A percentile compares a stretch with the other conserved stretches of the same genome.
phyloP scores from a whole-genome alignment of 768 basidiomycete genomes.

The Panaeolus papilionaceus region DNA sequence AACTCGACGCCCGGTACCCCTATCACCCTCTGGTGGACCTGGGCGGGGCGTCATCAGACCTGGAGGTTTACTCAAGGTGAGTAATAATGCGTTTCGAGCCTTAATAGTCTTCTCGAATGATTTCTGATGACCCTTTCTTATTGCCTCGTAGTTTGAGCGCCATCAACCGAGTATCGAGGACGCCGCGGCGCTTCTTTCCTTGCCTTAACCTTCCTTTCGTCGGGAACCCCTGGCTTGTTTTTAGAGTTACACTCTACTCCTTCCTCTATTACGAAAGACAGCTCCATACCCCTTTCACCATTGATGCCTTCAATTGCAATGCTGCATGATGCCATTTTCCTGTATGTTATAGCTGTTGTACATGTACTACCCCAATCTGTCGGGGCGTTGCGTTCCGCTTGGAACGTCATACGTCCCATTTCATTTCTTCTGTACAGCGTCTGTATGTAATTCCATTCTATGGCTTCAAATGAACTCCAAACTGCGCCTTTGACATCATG shows the following conservation, averaged over 20 bases:
- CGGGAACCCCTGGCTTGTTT: neutral
- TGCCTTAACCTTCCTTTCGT: neutral
- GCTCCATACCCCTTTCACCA: neutral
- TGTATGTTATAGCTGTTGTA: neutral
- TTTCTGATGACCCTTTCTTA: neutral
- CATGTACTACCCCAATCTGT: neutral
- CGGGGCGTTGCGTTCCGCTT: neutral
- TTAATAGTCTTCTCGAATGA: neutral
- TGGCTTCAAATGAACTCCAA: neutral
- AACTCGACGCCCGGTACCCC: constrained; percentile 49
- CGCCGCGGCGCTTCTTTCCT: neutral
- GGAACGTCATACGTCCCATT: neutral
- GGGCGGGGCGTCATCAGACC: constrained; percentile 58
- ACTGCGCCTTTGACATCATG: neutral
- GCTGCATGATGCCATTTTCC: neutral
- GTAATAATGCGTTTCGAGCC: constrained; percentile 13
- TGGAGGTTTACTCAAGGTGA: constrained; percentile 50
- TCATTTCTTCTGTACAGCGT: neutral
- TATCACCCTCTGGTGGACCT: constrained; percentile 54
- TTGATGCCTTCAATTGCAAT: neutral
- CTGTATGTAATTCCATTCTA: constrained; percentile 1
- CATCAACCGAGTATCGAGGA: neutral
- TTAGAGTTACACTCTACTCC: neutral
- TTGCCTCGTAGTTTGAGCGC: neutral
- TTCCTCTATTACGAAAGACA: neutral